A percentile compares a stretch with the other conserved stretches of the same genome.
These are phyloP conservation scores for Stereum hirsutum DNA, from an alignment of 1,284 basidiomycete species.

Conservation along the genomic window DNA sequence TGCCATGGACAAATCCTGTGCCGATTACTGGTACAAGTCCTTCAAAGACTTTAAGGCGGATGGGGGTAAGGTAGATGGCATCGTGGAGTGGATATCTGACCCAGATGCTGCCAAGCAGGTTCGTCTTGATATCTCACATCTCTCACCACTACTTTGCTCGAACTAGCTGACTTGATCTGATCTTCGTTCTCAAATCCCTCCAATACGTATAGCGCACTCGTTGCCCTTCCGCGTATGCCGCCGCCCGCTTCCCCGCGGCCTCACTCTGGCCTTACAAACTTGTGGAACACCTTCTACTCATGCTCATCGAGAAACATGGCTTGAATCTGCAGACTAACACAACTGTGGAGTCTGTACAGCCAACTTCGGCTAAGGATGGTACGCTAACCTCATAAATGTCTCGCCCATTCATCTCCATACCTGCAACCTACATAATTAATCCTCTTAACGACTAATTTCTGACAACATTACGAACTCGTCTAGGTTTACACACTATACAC, in stretches of 20 bases:
- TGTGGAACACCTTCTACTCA: constrained; percentile 14
- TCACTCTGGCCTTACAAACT: constrained; percentile 20
- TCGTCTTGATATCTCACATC: neutral
- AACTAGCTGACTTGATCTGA: too few species aligned
- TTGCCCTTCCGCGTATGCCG: constrained; percentile 13
- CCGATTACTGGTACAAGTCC: constrained; percentile 11
- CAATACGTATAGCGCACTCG: constrained; percentile 13
- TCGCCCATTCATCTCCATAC: too few species aligned
- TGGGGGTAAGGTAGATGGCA: constrained; percentile 16
- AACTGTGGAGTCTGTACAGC: too few species aligned
- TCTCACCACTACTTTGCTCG: neutral
- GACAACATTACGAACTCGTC: neutral
- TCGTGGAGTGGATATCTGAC: constrained; percentile 17
- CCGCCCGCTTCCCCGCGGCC: constrained; percentile 14
- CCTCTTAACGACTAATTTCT: too few species aligned
- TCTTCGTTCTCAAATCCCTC: too few species aligned
- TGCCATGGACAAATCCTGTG: constrained; percentile 15
- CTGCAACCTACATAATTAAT: too few species aligned
- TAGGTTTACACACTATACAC: too few species aligned
- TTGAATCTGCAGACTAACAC: constrained; percentile 20
- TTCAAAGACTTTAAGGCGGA: constrained; percentile 17
- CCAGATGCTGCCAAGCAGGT: constrained; percentile 14
- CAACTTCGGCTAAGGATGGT: too few species aligned
- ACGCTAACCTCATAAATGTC: too few species aligned
- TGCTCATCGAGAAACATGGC: constrained; percentile 17